Evolutionary conservation across 2,329 filamentous ascomycete genomes (phyloP), one percentile per base, ranked within the genome.

Genomic region (Whalleya microplaca): DNA sequence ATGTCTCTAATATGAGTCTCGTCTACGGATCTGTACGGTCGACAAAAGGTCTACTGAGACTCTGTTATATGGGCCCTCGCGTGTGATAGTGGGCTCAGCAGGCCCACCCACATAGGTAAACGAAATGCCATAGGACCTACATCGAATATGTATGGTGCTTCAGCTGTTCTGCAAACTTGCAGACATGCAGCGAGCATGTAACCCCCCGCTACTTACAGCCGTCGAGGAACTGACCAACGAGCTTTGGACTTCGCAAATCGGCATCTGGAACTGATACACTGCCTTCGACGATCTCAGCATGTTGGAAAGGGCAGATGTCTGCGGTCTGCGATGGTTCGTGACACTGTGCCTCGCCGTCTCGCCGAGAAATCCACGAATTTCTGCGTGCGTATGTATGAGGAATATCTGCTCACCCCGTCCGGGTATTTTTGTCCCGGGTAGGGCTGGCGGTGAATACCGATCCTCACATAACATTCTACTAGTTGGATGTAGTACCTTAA

Each of bases 291-390:
- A 16, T 16, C 32, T 37, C 32, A 14, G 4, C 32, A 37, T 8
- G 9, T 37, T 16, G 9, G 32, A 14, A 37, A 12, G 32, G 14
- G 32, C 9, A 12, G 4, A 12, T 37, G 14, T 37, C 14, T 7
- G 32, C 32, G 9, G 14, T 37, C 14, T 7, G 32, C 32, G 9
- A 37, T 37, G 32, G 32, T 37, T 37, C 32, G 14, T 16, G 29
- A 45, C 53, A 41, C 19, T 19, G 8, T 18, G 27, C 18, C 16
- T 42, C 29, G 42, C 57, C 58, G 57, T 16, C n/a, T 42, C 29
- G 42, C 60, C 60, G 57, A 63, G 58, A 41, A 56, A 61, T 58
- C 60, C 32, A 56, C 60, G 60, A 58, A 41, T 21, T 61, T 63
- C 55, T 58, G 50, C 52, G 52, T 29, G 6, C 12, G 27, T 29